Conservation (phyloP, 208 protist genomes). For the Blastocrithidia nonstop region DNA sequence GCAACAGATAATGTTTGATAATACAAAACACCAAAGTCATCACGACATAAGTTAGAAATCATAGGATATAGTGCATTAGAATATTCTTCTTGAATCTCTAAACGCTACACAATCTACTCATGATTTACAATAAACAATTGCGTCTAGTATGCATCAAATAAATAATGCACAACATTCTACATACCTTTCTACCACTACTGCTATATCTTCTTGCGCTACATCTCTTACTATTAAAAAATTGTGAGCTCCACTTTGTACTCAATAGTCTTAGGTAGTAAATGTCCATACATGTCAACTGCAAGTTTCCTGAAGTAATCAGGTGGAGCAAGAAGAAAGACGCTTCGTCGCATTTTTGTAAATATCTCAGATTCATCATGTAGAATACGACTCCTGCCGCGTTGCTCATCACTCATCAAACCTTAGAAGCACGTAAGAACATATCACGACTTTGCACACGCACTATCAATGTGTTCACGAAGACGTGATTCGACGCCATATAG, state of each 20-base stretch:
- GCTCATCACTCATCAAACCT: conserved; percentile 16
- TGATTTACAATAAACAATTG: conserved; percentile 38
- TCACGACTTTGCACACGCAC: conserved; percentile 23
- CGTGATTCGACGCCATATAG: conserved; percentile 27
- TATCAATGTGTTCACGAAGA: conserved; percentile 28
- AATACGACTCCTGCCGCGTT: conserved; percentile 17
- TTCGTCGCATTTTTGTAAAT: conserved; percentile 16
- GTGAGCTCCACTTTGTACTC: conserved; percentile 9
- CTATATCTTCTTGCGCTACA: conserved; percentile 12
- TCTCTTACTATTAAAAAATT: conserved; percentile 16
- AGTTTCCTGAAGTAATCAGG: conserved; percentile 44
- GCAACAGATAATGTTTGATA: conserved; percentile 28
- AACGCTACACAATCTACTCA: conserved; percentile 23
- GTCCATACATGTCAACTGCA: conserved; percentile 24
- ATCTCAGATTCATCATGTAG: conserved; percentile 31
- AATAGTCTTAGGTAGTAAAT: background rate
- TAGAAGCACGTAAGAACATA: conserved; percentile 24
- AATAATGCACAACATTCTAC: conserved; percentile 24
- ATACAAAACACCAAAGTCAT: conserved; percentile 24
- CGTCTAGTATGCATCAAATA: conserved; percentile 37
- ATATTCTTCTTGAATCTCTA: conserved; percentile 34
- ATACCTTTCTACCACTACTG: conserved; percentile 19
- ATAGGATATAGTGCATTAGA: conserved; percentile 12
- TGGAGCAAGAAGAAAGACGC: conserved; percentile 32
- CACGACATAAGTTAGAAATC: conserved; percentile 12